Conservation (phyloP, 2,329 filamentous ascomycete genomes). For the Chaetomiaceae sp. region DNA sequence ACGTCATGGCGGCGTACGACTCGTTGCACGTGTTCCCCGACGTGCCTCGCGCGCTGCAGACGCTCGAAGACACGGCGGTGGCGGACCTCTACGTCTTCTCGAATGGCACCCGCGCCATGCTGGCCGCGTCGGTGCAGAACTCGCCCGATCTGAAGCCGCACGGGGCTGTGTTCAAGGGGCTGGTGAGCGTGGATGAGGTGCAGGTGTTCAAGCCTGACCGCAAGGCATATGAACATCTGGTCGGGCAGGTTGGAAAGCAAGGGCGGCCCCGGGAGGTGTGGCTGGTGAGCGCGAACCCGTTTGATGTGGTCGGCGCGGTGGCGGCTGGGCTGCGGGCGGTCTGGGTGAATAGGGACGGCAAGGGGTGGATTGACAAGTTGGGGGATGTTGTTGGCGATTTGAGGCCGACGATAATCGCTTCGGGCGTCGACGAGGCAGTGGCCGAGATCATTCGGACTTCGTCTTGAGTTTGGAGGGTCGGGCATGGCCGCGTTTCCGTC, state of each 20-base stretch:
- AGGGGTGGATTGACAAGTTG: constrained; percentile 60
- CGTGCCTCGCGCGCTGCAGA: constrained; percentile 46
- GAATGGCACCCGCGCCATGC: constrained; percentile 61
- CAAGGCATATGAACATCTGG: constrained; percentile 55
- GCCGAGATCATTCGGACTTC: constrained; percentile 26
- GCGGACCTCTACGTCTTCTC: constrained; percentile 60
- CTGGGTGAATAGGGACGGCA: constrained; percentile 59
- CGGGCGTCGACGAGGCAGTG: constrained; percentile 53
- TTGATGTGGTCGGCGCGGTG: constrained; percentile 62
- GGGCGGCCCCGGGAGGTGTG: constrained; percentile 48
- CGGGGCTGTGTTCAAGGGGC: constrained; percentile 41
- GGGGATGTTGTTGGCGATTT: constrained; percentile 37
- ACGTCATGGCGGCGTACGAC: constrained; percentile 59
- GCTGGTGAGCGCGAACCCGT: constrained; percentile 67
- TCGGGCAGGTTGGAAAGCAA: constrained; percentile 42
- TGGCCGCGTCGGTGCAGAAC: constrained; percentile 51
- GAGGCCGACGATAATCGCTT: constrained; percentile 48
- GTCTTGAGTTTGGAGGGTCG: neutral
- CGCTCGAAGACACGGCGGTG: constrained; percentile 35
- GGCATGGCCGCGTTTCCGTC: no score
- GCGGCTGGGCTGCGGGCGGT: constrained; percentile 55
- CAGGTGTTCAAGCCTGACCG: constrained; percentile 59
- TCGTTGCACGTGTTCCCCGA: constrained; percentile 59
- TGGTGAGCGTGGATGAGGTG: constrained; percentile 57
- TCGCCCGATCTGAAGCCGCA: constrained; percentile 50